Base-by-base conservation (phyloP, 139 green algal genomes). In the Dunaliella primolecta region DNA sequence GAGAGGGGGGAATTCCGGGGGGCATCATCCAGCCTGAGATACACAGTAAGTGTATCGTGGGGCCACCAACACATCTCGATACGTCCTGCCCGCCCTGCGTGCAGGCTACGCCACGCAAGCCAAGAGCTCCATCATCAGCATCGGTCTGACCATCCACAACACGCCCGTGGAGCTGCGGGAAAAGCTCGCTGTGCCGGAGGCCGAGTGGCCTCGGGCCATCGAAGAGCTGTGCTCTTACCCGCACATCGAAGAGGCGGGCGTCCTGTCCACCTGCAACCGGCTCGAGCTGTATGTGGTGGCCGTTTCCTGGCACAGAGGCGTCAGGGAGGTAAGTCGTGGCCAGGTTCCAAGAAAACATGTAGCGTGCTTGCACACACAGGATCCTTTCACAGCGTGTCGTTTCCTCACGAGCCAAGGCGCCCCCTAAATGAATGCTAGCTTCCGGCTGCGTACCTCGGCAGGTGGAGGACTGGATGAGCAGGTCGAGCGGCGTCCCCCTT, bases 221-320 rank as follows among this genome's bases (percentile, higher is more conserved):
- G 90, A 93, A 64, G 96, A 99, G 94, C 94, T 99, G 0, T 95
- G 88, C 82, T 76, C 82, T 34, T 98, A 94, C 87, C 97, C 97
- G 0, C 97, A 99, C 90, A 97, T 99, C 30, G 97, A 99, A 91
- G 97, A 99, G 92, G 97, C 97, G 0, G 97, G 89, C 2, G 94
- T 99, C 35, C 91, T 99, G 35, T 98, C 94, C 33, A 99, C 97
- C 29, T 99, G 97, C 94, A 99, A 99, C 92, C 94, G 97, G 75
- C 98, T 99, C 96, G 97, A 99, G 92, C 91, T 99, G 3, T 99
- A 99, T 82, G 93, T 98, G 1, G 94, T 99, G n/a, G 97, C 91
- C 1, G 89, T 98, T 11, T 96, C 91, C 30, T 99, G 94, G 92
- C 95, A 99, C 90, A 87, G 97, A 36, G 97, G 95, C 36, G 96